Evolutionary conservation across 495 filamentous ascomycete genomes (phyloP), one percentile per base, ranked within the genome.

Genomic region (Neurospora hispaniola): DNA sequence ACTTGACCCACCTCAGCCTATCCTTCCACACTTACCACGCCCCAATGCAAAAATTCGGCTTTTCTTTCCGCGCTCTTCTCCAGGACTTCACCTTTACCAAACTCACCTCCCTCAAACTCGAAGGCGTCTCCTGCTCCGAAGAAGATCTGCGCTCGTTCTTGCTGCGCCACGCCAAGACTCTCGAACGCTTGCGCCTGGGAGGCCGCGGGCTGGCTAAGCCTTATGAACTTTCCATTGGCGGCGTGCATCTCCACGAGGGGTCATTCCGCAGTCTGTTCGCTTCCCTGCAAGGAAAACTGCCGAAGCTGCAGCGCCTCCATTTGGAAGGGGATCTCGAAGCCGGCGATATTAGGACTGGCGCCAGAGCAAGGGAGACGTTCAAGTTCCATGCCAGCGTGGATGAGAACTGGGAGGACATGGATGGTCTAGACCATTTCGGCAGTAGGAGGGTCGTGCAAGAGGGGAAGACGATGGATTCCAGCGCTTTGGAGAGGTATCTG

Each of bases 311-410:
- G 70, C 78, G 82, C 10, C 76, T 86, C 44, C 83, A 85, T 42
- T 75, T 86, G 70, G 83, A 86, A 66, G 84, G 84, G 18, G 84
- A 85, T 48, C 81, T 82, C 39, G 81, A 84, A 66, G 83, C 81
- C 40, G 83, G 83, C 41, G 79, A 82, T 41, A 75, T 77, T 27
- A 76, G 78, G 68, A 76, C 81, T 0, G 78, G 78, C 18, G 78
- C 81, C 9, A 76, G 83, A 62, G 83, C 85, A 72, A 76, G 83
- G 70, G 84, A 86, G 75, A 73, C 79, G 23, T 85, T 82, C 74
- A 79, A 80, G 76, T 86, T 86, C 74, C 78, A 81, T 69, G 77
- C 83, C 18, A 76, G 82, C 69, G 82, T 80, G 31, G 82, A 84
- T 59, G 83, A 84, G 31, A 76, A 82, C 16, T 85, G 84, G 83